Percentiles rank a stretch among this genome's conserved stretches.
phyloP scores from a whole-genome alignment of 2,329 filamentous ascomycete species.

The Xylaria sp. region DNA sequence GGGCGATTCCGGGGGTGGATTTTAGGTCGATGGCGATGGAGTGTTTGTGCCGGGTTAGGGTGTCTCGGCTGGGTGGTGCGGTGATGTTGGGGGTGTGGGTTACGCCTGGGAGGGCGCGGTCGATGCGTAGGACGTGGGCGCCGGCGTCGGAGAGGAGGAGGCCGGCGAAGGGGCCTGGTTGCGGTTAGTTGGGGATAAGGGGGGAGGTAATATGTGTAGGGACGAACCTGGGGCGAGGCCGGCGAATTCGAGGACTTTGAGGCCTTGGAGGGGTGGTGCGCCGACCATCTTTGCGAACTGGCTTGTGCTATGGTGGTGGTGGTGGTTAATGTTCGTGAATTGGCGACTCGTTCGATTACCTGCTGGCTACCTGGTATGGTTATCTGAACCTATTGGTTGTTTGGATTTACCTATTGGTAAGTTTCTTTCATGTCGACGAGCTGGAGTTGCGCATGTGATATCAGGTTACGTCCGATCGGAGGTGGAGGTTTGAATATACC shows the following conservation, averaged over 20 bases:
- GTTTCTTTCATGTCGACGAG: too few relatives aligned
- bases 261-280: constrained; percentile 42
- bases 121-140: constrained; percentile 80
- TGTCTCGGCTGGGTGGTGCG: constrained; percentile 53
- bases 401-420: too few relatives aligned
- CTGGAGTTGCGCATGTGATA: too few relatives aligned
- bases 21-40: constrained; percentile 80
- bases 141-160: constrained; percentile 86
- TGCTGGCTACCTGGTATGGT: too few relatives aligned
- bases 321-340: not conserved
- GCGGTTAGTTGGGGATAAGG: not conserved
- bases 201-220: not conserved
- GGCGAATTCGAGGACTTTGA: constrained; percentile 56
- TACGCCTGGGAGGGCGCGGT: constrained; percentile 52
- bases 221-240: constrained; percentile 56
- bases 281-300: constrained; percentile 32
- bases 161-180: constrained; percentile 75
- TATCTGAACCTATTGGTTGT: too few relatives aligned
- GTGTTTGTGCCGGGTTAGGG: constrained; percentile 73
- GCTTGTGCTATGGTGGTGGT: not conserved
- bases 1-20: constrained; percentile 52
- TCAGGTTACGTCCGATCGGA: too few relatives aligned
- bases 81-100: constrained; percentile 35
- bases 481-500: too few relatives aligned
- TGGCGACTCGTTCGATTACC: not conserved